These are phyloP conservation scores for Mycena kentingensis DNA, from an alignment of 768 basidiomycete genomes.

Conservation along the genomic window DNA sequence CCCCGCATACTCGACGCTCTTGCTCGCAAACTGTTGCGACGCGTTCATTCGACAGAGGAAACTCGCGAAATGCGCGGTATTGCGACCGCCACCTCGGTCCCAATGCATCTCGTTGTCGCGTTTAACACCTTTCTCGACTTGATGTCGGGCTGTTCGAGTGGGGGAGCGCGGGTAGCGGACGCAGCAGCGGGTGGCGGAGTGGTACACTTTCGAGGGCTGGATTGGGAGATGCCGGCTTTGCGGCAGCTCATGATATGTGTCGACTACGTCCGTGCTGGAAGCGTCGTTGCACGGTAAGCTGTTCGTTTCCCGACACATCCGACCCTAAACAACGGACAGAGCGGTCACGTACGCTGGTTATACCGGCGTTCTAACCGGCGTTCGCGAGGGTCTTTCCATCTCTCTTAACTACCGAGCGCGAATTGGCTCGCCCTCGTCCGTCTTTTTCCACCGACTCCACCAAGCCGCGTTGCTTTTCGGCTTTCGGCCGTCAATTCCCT, in stretches of 20 bases:
- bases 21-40: slow-evolving; percentile 29
- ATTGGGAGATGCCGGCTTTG: slow-evolving; percentile 42
- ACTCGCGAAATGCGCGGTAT: slow-evolving; percentile 38
- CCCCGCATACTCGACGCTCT: slow-evolving; percentile 30
- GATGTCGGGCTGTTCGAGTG: slow-evolving; percentile 42
- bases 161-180: slow-evolving; percentile 31
- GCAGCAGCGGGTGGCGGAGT: slow-evolving; percentile 27
- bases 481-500: slow-evolving; percentile 34
- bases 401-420: slow-evolving; percentile 39
- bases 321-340: slow-evolving; percentile 19
- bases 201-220: slow-evolving; percentile 40
- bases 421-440: slow-evolving; percentile 28
- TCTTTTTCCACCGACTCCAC: slow-evolving; percentile 31
- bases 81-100: slow-evolving; percentile 29
- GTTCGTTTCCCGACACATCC: not conserved
- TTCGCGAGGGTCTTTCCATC: slow-evolving; percentile 38
- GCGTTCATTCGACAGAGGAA: slow-evolving; percentile 36
- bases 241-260: slow-evolving; percentile 36
- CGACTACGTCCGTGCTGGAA: slow-evolving; percentile 35
- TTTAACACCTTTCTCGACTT: slow-evolving; percentile 43
- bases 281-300: slow-evolving; percentile 36
- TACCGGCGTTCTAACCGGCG: slow-evolving; percentile 40
- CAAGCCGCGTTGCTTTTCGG: slow-evolving; percentile 36
- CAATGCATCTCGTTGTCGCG: slow-evolving; percentile 37
- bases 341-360: slow-evolving; percentile 44